Evolutionary conservation across 805 yeast genomes (phyloP).

Genomic region (Hanseniaspora nectarophila): DNA sequence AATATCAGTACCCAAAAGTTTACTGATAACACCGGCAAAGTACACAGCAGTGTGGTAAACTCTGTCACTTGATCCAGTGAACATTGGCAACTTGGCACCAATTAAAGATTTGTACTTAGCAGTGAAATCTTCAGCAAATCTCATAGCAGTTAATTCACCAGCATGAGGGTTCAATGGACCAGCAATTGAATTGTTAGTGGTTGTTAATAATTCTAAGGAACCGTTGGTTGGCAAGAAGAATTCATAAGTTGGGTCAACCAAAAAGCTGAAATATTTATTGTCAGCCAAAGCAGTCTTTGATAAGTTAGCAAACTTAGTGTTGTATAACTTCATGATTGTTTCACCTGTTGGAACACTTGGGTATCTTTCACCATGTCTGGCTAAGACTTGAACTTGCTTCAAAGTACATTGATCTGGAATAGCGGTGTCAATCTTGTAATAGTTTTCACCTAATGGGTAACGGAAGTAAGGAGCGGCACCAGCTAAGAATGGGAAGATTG

Average conservation of each 20-base stretch:
- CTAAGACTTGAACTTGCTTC: constrained; percentile 57
- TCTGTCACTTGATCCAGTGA: constrained; percentile 38
- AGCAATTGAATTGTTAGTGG: constrained; percentile 23
- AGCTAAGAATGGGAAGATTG: constrained; percentile 39
- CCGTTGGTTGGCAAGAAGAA: constrained; percentile 35
- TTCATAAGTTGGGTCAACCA: constrained; percentile 34
- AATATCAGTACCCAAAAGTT: constrained; percentile 30
- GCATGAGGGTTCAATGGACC: constrained; percentile 30
- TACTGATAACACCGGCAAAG: constrained; percentile 41
- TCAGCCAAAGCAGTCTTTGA: constrained; percentile 26
- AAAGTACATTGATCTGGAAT: constrained; percentile 41
- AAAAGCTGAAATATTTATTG: constrained; percentile 37
- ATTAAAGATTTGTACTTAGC: constrained; percentile 34
- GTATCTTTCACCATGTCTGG: constrained; percentile 72
- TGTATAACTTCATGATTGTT: background rate
- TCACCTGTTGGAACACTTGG: constrained; percentile 37
- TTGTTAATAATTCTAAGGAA: constrained; percentile 34
- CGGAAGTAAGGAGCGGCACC: constrained; percentile 49
- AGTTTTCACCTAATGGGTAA: constrained; percentile 27
- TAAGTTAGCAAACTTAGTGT: constrained; percentile 27
- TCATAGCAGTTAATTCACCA: constrained; percentile 36
- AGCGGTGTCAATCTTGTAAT: constrained; percentile 42
- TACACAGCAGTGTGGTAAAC: constrained; percentile 37
- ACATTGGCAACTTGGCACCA: constrained; percentile 35
- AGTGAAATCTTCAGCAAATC: constrained; percentile 37